Evolutionary conservation across 2,329 filamentous ascomycete genomes (phyloP).

Genomic region (Elsinoe batatas): DNA sequence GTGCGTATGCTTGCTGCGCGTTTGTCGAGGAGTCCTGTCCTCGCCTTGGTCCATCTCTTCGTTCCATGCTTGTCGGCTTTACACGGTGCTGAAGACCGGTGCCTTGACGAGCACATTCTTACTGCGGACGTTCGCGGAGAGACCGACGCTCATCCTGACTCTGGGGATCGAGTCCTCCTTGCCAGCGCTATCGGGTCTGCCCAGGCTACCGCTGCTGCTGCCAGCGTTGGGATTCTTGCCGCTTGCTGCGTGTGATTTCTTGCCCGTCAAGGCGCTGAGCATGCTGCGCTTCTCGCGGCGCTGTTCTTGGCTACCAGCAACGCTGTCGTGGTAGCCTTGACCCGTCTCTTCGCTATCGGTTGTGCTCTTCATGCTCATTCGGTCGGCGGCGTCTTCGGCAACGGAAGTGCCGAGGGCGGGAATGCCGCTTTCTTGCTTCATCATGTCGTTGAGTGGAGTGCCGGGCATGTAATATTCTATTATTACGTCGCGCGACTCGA

Average conservation of each 20-base stretch:
- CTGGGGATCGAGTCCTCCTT: conserved; percentile 34
- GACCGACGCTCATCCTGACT: conserved; percentile 39
- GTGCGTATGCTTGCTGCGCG: neutral
- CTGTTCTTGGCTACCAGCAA: conserved; percentile 16
- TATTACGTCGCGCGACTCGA: conserved; percentile 83
- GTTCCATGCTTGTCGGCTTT: conserved; percentile 2
- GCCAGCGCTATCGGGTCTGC: conserved; percentile 33
- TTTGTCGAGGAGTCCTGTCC: neutral
- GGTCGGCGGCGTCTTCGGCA: conserved; percentile 33
- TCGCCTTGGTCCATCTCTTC: neutral
- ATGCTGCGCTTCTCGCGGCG: conserved; percentile 29
- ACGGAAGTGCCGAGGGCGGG: conserved; percentile 37
- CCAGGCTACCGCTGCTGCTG: conserved; percentile 29
- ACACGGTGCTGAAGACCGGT: conserved; percentile 26
- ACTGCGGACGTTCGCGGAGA: conserved; percentile 40
- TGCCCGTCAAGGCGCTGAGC: conserved; percentile 34
- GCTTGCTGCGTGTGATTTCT: conserved; percentile 26
- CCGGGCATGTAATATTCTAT: conserved; percentile 79
- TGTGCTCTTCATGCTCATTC: conserved; percentile 28
- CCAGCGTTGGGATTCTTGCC: conserved; percentile 28
- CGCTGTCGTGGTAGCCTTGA: conserved; percentile 16
- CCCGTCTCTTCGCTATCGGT: conserved; percentile 25
- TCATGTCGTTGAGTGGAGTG: conserved; percentile 58
- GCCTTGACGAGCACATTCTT: conserved; percentile 41
- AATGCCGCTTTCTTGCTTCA: conserved; percentile 67